Percentiles rank a stretch among this genome's conserved stretches.
Conservation (phyloP, 345 rosid species). For the Tarenaya hassleriana region DNA sequence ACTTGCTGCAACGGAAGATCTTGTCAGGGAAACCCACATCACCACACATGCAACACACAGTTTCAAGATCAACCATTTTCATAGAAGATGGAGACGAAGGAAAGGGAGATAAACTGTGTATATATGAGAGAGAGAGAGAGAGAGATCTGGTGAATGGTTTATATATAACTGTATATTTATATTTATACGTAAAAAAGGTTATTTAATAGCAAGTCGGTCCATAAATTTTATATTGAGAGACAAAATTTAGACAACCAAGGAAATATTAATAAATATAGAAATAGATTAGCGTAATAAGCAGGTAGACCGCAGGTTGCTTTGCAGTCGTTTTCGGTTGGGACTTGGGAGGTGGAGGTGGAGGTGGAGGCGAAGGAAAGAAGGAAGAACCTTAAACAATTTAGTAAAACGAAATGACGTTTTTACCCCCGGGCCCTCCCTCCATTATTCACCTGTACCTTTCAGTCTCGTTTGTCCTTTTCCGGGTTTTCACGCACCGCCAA, state of each 20-base stretch:
- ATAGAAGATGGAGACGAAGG: conserved; percentile 17
- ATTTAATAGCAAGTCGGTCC: conserved; percentile 30
- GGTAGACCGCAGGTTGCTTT: conserved; percentile 78
- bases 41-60: conserved; percentile 97
- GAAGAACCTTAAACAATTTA: conserved; percentile 48
- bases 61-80: conserved; percentile 75
- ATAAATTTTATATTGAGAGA: neutral
- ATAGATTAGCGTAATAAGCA: conserved; percentile 29
- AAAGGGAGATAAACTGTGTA: neutral
- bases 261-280: conserved; percentile 8
- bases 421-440: conserved; percentile 23
- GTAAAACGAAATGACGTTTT: conserved; percentile 28
- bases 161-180: conserved; percentile 19
- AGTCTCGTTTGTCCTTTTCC: conserved; percentile 21
- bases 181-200: conserved; percentile 15
- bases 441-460: neutral
- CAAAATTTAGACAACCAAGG: conserved; percentile 16
- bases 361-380: conserved; percentile 33
- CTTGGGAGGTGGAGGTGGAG: conserved; percentile 23
- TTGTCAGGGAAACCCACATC: conserved; percentile 94
- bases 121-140: conserved; percentile 15
- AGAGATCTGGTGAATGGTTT: conserved; percentile 18
- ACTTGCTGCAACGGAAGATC: conserved; percentile 90
- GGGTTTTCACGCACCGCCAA: conserved; percentile 14
- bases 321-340: conserved; percentile 77